phyloP scores from a whole-genome alignment of 1,284 basidiomycete species.

The Tylopilus microsporus region DNA sequence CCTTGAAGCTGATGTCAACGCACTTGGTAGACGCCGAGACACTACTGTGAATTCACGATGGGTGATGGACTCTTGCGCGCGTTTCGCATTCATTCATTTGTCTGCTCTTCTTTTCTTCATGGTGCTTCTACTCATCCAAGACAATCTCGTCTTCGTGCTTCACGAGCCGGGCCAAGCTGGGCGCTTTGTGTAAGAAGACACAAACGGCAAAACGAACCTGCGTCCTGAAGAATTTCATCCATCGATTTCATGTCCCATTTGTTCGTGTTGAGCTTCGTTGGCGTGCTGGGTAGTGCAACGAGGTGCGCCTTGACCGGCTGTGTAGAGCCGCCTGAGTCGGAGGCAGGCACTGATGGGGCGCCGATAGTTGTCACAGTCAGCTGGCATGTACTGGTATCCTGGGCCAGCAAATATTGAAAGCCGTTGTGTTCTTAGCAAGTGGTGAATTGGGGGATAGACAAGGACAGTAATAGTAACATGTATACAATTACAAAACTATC shows the following conservation, averaged over 20 bases:
- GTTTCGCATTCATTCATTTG: slow-evolving; percentile 43
- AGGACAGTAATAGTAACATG: no score
- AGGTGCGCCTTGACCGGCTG: slow-evolving; percentile 61
- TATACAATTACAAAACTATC: no score
- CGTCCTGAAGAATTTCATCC: slow-evolving; percentile 70
- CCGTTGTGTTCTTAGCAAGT: no score
- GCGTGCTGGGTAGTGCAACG: slow-evolving; percentile 54
- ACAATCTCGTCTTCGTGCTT: slow-evolving; percentile 61
- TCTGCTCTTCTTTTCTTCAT: slow-evolving; percentile 69
- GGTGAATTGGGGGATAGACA: no score
- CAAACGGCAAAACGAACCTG: slow-evolving; percentile 46
- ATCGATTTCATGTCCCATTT: slow-evolving; percentile 77
- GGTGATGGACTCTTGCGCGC: slow-evolving; percentile 17
- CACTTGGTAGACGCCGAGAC: no score
- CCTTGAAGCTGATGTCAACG: no score
- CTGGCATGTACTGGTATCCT: no score
- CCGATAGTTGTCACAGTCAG: slow-evolving; percentile 35
- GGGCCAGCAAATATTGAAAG: no score
- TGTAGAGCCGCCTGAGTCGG: slow-evolving; percentile 24
- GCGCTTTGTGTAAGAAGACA: slow-evolving; percentile 33
- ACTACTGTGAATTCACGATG: no score
- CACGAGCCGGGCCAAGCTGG: slow-evolving; percentile 48
- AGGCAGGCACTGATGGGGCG: slow-evolving; percentile 34
- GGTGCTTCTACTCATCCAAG: slow-evolving; percentile 57
- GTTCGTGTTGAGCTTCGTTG: slow-evolving; percentile 64